Evolutionary conservation across 352 stramenopile genomes (phyloP), one percentile per base, ranked within the genome.

Genomic region (Blastocystis sp.): DNA sequence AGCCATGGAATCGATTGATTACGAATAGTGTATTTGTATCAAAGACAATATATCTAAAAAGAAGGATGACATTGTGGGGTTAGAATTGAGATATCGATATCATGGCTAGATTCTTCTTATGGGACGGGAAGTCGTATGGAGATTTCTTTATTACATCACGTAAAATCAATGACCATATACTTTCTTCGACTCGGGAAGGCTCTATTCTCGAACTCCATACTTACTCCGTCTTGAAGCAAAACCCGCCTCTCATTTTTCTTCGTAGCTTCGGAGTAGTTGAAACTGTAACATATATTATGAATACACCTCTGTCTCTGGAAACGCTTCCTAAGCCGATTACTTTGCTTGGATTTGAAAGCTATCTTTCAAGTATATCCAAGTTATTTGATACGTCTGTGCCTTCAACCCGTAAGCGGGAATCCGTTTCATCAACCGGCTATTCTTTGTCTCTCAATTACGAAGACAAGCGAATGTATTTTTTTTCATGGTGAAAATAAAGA

Each of bases 71-170:
- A 39, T 65, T n/a, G 39, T 66, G n/a, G 58, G 51, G 71, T 83
- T n/a, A 43, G 51, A 56, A 49, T n/a, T 0, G 24, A 27, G 16
- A n/a, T 1, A 16, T 49, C 11, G 27, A 21, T 39, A 29, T 83
- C 1, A 66, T 83, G 32, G 1, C 6, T 66, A 83, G 71, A 19
- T 56, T 83, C 27, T 83, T 83, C 39, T 3, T 83, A n/a, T 83
- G 71, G 71, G 71, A 83, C 35, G 71, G 71, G 19, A 54, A 65
- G n/a, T n/a, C 21, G 9, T 83, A 66, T 59, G 46, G 43, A 6
- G 16, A 57, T 29, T 43, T 24, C 2, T 83, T 83, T 66, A 35
- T 83, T 46, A 52, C 43, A 77, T 56, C 43, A 7, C 21, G 32
- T 39, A 54, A 77, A 29, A 51, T 42, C 16, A 49, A 52, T 66